Evolutionary conservation across 768 basidiomycete species (phyloP).

Genomic region (Nidularia pulvinata): DNA sequence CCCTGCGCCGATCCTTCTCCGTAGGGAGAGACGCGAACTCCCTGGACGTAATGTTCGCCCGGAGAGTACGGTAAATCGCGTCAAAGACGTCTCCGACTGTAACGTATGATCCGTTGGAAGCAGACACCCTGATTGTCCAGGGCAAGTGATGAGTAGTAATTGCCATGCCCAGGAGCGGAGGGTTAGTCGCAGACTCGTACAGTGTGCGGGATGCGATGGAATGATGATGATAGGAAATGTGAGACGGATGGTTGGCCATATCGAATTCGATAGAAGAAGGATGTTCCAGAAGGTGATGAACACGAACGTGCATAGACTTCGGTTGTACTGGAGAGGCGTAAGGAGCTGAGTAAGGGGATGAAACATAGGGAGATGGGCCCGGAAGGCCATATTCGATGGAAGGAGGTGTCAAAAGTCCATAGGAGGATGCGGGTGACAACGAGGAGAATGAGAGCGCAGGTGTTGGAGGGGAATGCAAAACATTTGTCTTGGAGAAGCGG

Average conservation of each 20-base stretch:
- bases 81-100: conserved; percentile 35
- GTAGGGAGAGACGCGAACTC: conserved; percentile 42
- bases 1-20: conserved; percentile 27
- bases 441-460: background rate
- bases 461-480: background rate
- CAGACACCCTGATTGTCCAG: conserved; percentile 30
- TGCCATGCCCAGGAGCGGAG: conserved; percentile 22
- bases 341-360: background rate
- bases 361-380: conserved; percentile 1
- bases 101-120: conserved; percentile 21
- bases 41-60: conserved; percentile 4
- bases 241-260: conserved; percentile 23
- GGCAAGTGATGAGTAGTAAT: conserved; percentile 25
- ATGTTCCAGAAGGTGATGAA: conserved; percentile 23
- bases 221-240: conserved; percentile 15
- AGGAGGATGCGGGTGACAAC: conserved; percentile 1
- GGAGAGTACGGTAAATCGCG: conserved; percentile 13
- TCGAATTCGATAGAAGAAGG: conserved; percentile 19
- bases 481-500: conserved; percentile 1
- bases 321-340: background rate
- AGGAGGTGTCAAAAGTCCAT: background rate
- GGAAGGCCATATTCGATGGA: background rate
- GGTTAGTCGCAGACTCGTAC: conserved; percentile 30
- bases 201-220: conserved; percentile 18
- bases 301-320: conserved; percentile 1